Base-by-base conservation (phyloP, 2,329 filamentous ascomycete genomes). In the Domatiomyces globalis region DNA sequence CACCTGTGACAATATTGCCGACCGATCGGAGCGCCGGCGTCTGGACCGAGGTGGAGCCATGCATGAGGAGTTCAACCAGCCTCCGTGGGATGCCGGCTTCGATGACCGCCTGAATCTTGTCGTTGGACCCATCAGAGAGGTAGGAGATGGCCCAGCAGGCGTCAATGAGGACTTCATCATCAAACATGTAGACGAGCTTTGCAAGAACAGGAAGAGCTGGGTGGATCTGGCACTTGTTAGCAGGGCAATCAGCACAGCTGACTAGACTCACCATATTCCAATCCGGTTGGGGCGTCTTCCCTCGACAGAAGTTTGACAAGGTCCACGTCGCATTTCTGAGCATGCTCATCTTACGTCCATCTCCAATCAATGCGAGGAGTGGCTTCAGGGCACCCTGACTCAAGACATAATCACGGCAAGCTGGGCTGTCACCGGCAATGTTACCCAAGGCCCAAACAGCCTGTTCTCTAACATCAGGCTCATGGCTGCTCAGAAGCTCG, bases 121-220 rank as follows among this genome's bases (percentile, higher is more conserved):
- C 92, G 69, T 98, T 98, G 63, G 89, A 87, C 44, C 92, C 92
- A 69, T 98, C 92, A 2, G 92, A 96, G 18, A 98, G 81, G 67
- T 98, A 98, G 0, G 90, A 96, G 65, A 98, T 96, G 56, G 92
- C 92, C 92, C 92, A 98, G 81, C 92, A 98, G 54, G 92, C 92
- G 70, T 98, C 92, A 63, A 98, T 98, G 55, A 98, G 75, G 53
- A 98, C 92, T 69, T 98, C 92, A 61, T 98, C 92, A 66, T 98
- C 92, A 51, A 98, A 80, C 57, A 92, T 96, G 73, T 98, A 98
- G 55, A 98, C 90, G 36, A 98, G 82, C 77, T 98, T 98, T 61
- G 92, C 81, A 54, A 98, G 81, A 48, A 98, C 89, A 20, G 92
- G 90, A 15, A 98, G 83, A 45, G 92, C 92, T 36, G 92, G 92